Evolutionary conservation across 2,329 filamentous ascomycete species (phyloP).

Genomic region (Pleoardoris graminearum): DNA sequence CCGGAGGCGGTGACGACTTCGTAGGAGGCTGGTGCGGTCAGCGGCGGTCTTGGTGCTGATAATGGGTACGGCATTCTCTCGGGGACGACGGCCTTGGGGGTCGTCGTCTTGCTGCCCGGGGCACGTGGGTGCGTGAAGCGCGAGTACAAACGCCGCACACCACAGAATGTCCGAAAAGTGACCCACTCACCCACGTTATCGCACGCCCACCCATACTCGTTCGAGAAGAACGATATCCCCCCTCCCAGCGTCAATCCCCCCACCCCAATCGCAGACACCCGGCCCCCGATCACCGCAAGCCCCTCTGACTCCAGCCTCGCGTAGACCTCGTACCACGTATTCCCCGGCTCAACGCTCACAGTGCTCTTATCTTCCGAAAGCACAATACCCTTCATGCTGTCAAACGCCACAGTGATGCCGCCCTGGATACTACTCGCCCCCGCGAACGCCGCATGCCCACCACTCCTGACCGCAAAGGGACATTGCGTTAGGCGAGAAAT

Average conservation of each 20-base stretch:
- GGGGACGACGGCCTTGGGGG: too few species aligned
- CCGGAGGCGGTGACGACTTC: conserved; percentile 24
- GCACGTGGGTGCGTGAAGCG: not conserved
- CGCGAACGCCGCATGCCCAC: conserved; percentile 18
- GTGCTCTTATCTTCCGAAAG: conserved; percentile 20
- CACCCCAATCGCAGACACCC: conserved; percentile 21
- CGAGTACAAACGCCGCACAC: not conserved
- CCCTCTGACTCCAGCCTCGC: conserved; percentile 23
- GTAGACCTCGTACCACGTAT: conserved; percentile 38
- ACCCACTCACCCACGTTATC: conserved; percentile 33
- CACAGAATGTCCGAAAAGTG: not conserved
- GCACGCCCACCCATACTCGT: conserved; percentile 22
- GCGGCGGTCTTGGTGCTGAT: not conserved
- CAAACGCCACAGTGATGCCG: conserved; percentile 36
- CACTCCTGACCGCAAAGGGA: conserved; percentile 8
- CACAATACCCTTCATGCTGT: conserved; percentile 26
- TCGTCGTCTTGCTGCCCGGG: too few species aligned
- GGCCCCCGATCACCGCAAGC: conserved; percentile 34
- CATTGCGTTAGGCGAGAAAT: conserved; percentile 30
- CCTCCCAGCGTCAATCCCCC: conserved; percentile 11
- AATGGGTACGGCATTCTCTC: not conserved
- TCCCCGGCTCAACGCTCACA: conserved; percentile 33
- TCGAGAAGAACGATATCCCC: conserved; percentile 2
- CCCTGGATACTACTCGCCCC: conserved; percentile 36
- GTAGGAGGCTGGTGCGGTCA: conserved; percentile 7